A percentile compares a stretch with the other conserved stretches of the same genome.
Conservation (phyloP, 2,329 filamentous ascomycete species). For the Fusarium papillatum region DNA sequence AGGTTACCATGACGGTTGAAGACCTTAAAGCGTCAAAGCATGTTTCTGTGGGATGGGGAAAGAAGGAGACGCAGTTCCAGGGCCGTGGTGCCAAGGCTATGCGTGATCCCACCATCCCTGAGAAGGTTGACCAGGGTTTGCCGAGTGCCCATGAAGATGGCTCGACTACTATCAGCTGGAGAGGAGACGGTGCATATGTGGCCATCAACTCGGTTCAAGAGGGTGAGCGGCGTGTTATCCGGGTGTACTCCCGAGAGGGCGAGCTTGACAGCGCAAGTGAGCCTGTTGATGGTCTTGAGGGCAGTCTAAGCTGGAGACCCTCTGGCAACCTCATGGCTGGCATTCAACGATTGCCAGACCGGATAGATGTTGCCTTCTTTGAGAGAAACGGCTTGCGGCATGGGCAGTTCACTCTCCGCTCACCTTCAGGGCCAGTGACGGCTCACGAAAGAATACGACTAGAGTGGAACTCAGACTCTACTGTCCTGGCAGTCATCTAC, state of each 20-base stretch:
- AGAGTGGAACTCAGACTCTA: conserved; percentile 93
- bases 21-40: conserved; percentile 92
- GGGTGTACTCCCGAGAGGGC: conserved; percentile 92
- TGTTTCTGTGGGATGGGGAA: conserved; percentile 98
- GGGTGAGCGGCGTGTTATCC: conserved; percentile 80
- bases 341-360: conserved; percentile 78
- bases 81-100: conserved; percentile 89
- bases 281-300: conserved; percentile 92
- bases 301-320: conserved; percentile 90
- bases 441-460: conserved; percentile 74
- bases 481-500: conserved; percentile 86
- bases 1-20: conserved; percentile 78
- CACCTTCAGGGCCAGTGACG: conserved; percentile 67
- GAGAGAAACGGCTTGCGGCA: conserved; percentile 98
- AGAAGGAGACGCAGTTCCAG: conserved; percentile 98
- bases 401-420: conserved; percentile 88
- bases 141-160: conserved; percentile 82
- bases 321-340: conserved; percentile 92
- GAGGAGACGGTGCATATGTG: conserved; percentile 92
- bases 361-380: conserved; percentile 92
- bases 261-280: conserved; percentile 94
- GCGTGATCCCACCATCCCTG: conserved; percentile 93
- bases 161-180: conserved; percentile 85
- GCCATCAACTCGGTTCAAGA: conserved; percentile 86
- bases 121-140: conserved; percentile 87